Conservation (phyloP, 2,329 filamentous ascomycete species). For the Talaromyces funiculosus region DNA sequence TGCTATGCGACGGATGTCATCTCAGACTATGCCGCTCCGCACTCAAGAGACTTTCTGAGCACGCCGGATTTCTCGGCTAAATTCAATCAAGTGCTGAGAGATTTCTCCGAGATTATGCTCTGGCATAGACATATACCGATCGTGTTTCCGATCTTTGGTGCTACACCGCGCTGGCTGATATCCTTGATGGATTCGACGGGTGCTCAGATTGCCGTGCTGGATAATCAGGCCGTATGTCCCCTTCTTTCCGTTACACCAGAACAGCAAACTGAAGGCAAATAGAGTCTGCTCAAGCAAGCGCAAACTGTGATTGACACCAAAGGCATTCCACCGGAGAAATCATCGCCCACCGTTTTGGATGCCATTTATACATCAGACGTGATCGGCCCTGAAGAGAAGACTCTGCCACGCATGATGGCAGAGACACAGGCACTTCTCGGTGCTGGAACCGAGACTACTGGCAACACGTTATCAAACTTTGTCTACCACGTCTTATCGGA, state of each 20-base stretch:
- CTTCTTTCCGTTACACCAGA: too few species aligned
- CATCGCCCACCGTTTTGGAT: constrained; percentile 12
- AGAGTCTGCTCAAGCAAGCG: constrained; percentile 12
- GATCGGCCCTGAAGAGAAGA: constrained; percentile 14
- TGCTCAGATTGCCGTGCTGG: constrained; percentile 14
- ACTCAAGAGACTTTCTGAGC: constrained; percentile 13
- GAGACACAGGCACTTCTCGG: constrained; percentile 25
- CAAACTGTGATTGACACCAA: constrained; percentile 13
- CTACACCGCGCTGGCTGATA: constrained; percentile 12
- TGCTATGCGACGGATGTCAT: constrained; percentile 15
- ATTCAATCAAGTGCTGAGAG: constrained; percentile 12
- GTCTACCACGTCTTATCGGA: constrained; percentile 16
- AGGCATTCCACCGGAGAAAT: constrained; percentile 10
- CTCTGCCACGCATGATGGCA: constrained; percentile 21
- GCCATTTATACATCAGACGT: constrained; percentile 13
- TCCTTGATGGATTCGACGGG: constrained; percentile 12
- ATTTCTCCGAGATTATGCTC: constrained; percentile 15
- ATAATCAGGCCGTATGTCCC: constrained; percentile 13
- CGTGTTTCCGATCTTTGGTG: constrained; percentile 11
- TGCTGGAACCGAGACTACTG: constrained; percentile 25
- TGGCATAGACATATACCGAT: constrained; percentile 14
- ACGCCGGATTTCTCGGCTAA: constrained; percentile 12
- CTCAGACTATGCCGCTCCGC: constrained; percentile 14
- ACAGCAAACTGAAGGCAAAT: background rate
- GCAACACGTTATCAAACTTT: constrained; percentile 18